phyloP scores from a whole-genome alignment of 2,329 filamentous ascomycete species.

The Verticillium nubilum region DNA sequence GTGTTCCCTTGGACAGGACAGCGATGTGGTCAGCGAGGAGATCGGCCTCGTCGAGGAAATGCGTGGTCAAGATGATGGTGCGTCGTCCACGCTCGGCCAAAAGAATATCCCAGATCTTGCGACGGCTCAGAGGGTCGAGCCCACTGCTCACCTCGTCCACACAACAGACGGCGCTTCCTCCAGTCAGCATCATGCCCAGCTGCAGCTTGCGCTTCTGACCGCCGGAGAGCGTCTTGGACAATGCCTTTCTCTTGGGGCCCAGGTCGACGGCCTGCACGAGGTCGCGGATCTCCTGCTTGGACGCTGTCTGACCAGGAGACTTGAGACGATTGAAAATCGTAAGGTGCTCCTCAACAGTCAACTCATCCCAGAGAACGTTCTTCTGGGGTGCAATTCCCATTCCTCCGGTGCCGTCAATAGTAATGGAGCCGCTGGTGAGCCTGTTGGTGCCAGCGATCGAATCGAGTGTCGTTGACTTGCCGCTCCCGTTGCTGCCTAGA shows the following conservation, averaged over 20 bases:
- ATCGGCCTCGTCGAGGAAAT: constrained; percentile 74
- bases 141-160: constrained; percentile 72
- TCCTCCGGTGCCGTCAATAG: constrained; percentile 70
- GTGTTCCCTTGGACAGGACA: constrained; percentile 60
- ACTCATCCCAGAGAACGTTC: constrained; percentile 69
- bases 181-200: constrained; percentile 73
- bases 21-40: constrained; percentile 66
- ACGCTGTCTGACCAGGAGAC: constrained; percentile 38
- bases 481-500: constrained; percentile 62
- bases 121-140: constrained; percentile 63
- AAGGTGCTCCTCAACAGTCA: constrained; percentile 69
- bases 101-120: constrained; percentile 49
- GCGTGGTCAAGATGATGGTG: constrained; percentile 67
- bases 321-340: constrained; percentile 66
- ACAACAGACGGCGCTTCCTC: constrained; percentile 66
- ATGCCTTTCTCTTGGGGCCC: constrained; percentile 54
- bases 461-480: constrained; percentile 64
- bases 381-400: constrained; percentile 67
- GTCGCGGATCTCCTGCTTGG: constrained; percentile 32
- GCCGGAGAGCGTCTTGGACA: constrained; percentile 61
- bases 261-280: constrained; percentile 62
- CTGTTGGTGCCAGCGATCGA: constrained; percentile 22
- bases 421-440: constrained; percentile 54
- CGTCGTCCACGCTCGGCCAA: constrained; percentile 60
- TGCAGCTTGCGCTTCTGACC: constrained; percentile 75